Evolutionary conservation across 345 rosid species (phyloP).

Genomic region (Garcia nutans): DNA sequence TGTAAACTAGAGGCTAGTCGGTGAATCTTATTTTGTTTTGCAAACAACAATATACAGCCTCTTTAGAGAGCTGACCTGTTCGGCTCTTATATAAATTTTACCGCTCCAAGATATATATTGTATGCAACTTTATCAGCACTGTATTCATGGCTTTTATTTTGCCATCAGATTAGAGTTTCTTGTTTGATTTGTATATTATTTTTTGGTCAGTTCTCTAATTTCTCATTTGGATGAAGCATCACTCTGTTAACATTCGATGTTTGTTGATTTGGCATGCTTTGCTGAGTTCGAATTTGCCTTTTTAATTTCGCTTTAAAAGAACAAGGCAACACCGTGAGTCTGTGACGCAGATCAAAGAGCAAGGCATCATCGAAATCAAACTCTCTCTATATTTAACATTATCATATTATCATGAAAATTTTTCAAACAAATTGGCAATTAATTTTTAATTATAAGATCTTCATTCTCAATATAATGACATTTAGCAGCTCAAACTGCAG

Average conservation of each 20-base stretch:
- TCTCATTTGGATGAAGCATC: not conserved
- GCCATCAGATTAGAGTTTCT: not conserved
- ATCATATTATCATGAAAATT: not conserved
- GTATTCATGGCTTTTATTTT: not conserved
- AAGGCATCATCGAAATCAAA: not conserved
- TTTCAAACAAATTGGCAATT: not conserved
- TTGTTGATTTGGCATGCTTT: not conserved
- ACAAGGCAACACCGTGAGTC: too few species aligned
- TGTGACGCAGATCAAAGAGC: not conserved
- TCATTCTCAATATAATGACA: conserved; percentile 11
- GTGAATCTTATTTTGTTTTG: conserved; percentile 15
- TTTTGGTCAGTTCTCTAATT: not conserved
- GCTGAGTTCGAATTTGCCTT: not conserved
- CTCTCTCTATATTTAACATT: not conserved
- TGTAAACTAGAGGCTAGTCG: conserved; percentile 7
- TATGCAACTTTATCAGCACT: not conserved
- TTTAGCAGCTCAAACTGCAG: conserved; percentile 12
- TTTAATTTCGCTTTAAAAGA: too few species aligned
- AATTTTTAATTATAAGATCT: not conserved
- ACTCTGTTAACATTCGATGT: not conserved
- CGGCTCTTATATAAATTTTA: not conserved
- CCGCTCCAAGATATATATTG: not conserved
- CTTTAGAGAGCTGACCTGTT: not conserved
- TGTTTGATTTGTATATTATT: not conserved
- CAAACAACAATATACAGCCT: not conserved